Conservation (phyloP, 1,284 basidiomycete species). For the Mycosarcoma mackinlayi region DNA sequence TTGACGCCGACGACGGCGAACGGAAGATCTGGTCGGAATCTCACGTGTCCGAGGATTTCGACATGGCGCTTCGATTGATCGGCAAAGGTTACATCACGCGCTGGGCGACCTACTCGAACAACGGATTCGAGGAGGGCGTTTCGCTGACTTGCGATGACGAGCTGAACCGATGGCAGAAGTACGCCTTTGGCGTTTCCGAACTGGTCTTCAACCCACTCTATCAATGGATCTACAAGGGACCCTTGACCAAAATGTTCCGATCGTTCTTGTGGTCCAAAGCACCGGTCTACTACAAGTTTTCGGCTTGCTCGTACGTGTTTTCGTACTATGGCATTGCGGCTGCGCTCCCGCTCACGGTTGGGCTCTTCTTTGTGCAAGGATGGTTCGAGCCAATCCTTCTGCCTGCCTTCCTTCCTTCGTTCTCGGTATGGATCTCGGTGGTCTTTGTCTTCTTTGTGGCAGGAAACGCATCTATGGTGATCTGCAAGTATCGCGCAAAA, state of each 20-base stretch:
- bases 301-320: slow-evolving; percentile 77
- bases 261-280: slow-evolving; percentile 75
- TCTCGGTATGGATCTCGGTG: slow-evolving; percentile 81
- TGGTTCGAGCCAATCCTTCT: slow-evolving; percentile 76
- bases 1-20: slow-evolving; percentile 76
- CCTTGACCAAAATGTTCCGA: slow-evolving; percentile 80
- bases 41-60: slow-evolving; percentile 85
- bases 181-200: slow-evolving; percentile 77
- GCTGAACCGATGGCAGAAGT: slow-evolving; percentile 86
- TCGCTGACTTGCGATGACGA: slow-evolving; percentile 79
- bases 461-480: slow-evolving; percentile 78
- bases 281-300: slow-evolving; percentile 79
- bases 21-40: slow-evolving; percentile 82
- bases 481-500: slow-evolving; percentile 81
- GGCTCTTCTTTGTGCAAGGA: slow-evolving; percentile 80
- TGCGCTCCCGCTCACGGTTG: slow-evolving; percentile 74
- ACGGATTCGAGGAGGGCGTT: slow-evolving; percentile 88
- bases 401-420: slow-evolving; percentile 72
- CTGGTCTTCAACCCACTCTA: slow-evolving; percentile 69
- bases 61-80: slow-evolving; percentile 74
- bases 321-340: slow-evolving; percentile 82
- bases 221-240: slow-evolving; percentile 78
- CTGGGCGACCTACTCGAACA: slow-evolving; percentile 83
- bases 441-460: slow-evolving; percentile 79
- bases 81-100: slow-evolving; percentile 76